phyloP scores from a whole-genome alignment of 73 alveolate genomes.

The Paramecium bursaria region DNA sequence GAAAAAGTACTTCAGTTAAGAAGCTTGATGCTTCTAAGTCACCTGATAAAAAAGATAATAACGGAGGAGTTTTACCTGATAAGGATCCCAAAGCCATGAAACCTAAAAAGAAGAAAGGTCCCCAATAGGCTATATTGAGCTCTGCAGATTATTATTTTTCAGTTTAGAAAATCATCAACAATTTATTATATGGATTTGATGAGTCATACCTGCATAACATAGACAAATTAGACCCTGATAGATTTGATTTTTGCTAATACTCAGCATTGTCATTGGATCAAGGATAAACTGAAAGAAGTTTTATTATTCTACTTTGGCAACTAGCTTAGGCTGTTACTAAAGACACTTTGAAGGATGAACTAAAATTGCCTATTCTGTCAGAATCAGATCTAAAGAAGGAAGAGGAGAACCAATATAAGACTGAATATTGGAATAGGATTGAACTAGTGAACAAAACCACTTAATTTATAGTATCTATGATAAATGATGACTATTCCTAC shows the following conservation, averaged over 20 bases:
- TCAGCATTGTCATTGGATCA: constrained; percentile 47
- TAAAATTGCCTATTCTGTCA: constrained; percentile 22
- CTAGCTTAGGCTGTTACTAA: constrained; percentile 49
- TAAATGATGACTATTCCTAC: constrained; percentile 40
- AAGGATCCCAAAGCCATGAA: neutral
- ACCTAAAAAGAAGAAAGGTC: neutral
- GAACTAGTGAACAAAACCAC: neutral
- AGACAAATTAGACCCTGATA: constrained; percentile 1
- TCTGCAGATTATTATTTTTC: constrained; percentile 32
- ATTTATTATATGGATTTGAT: constrained; percentile 48
- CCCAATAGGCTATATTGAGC: neutral
- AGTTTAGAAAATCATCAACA: neutral
- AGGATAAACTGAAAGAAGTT: constrained; percentile 5
- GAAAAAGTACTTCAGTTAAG: too few species aligned
- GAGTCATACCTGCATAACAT: constrained; percentile 1
- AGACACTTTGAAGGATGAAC: constrained; percentile 33
- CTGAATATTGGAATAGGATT: neutral
- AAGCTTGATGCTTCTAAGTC: neutral
- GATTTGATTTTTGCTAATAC: constrained; percentile 42
- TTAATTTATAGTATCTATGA: neutral
- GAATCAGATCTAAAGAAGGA: constrained; percentile 15
- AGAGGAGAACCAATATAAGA: neutral
- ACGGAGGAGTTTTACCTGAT: neutral
- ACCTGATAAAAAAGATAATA: neutral
- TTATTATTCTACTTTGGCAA: constrained; percentile 27